Evolutionary conservation across 2,329 filamentous ascomycete species (phyloP).

Genomic region (Beauveria australis): DNA sequence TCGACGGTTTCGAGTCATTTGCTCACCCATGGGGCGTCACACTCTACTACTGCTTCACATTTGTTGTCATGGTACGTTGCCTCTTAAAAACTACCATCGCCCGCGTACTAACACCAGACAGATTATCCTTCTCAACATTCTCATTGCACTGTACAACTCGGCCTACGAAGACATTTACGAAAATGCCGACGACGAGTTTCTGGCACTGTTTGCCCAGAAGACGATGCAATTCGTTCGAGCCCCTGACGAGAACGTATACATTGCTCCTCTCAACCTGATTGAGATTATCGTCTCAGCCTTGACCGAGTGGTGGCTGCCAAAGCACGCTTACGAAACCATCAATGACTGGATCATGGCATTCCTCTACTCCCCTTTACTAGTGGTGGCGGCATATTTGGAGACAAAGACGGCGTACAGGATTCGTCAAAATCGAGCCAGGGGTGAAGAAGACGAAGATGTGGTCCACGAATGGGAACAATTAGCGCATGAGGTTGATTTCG

Average conservation of each 20-base stretch:
- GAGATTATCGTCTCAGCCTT: conserved; percentile 73
- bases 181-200: conserved; percentile 90
- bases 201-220: conserved; percentile 87
- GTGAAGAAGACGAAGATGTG: conserved; percentile 83
- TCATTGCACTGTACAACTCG: conserved; percentile 95
- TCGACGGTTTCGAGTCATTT: conserved; percentile 80
- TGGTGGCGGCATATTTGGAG: conserved; percentile 70
- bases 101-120: conserved; percentile 15
- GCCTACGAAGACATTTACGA: conserved; percentile 93
- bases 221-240: conserved; percentile 96
- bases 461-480: conserved; percentile 92
- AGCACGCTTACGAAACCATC: conserved; percentile 62
- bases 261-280: conserved; percentile 88
- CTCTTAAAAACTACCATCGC: not conserved
- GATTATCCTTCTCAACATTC: conserved; percentile 79
- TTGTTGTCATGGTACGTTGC: conserved; percentile 76
- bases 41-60: conserved; percentile 96
- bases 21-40: conserved; percentile 88
- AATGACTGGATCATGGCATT: conserved; percentile 85
- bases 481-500: conserved; percentile 62
- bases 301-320: conserved; percentile 94
- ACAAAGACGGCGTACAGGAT: conserved; percentile 58
- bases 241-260: conserved; percentile 96
- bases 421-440: conserved; percentile 62
- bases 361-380: conserved; percentile 75